A percentile compares a stretch with the other conserved stretches of the same genome.
These are phyloP conservation scores for Pichia sp. DNA, from an alignment of 1,139 yeast genomes.

Conservation along the genomic window DNA sequence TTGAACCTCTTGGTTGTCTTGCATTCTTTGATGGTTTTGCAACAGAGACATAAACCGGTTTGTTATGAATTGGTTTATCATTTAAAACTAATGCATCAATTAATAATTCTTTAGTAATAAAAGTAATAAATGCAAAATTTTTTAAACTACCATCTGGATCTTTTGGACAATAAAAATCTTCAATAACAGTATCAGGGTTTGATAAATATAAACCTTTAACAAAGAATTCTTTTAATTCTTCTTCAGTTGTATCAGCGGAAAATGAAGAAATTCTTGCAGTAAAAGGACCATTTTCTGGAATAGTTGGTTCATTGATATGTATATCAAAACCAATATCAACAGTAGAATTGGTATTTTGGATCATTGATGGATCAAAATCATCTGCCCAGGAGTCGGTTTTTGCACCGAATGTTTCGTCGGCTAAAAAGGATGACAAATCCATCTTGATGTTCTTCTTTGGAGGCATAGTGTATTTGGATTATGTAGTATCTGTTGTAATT, in stretches of 20 bases:
- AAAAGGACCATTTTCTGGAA: conserved; percentile 90
- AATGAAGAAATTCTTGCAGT: conserved; percentile 83
- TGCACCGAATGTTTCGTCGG: conserved; percentile 45
- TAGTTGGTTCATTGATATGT: conserved; percentile 50
- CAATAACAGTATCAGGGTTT: conserved; percentile 51
- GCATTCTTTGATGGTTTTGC: conserved; percentile 66
- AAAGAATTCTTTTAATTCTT: conserved; percentile 58
- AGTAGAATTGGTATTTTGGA: conserved; percentile 16
- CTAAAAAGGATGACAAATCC: conserved; percentile 50
- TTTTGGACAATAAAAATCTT: conserved; percentile 52
- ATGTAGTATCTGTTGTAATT: background rate
- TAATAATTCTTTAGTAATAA: conserved; percentile 56
- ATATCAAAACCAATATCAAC: conserved; percentile 14
- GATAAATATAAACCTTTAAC: conserved; percentile 50
- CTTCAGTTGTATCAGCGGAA: conserved; percentile 65
- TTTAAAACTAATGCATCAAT: conserved; percentile 65
- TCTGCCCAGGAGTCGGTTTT: conserved; percentile 76
- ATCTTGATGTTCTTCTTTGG: conserved; percentile 49
- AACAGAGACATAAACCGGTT: conserved; percentile 77
- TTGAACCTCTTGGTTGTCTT: conserved; percentile 17
- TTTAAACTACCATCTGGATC: conserved; percentile 65
- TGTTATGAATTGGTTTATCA: conserved; percentile 60
- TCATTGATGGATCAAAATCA: conserved; percentile 35
- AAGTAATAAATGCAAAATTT: conserved; percentile 86
- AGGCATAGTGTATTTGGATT: conserved; percentile 30